Conservation (phyloP, 2,329 filamentous ascomycete species). For the Fusarium equiseti region DNA sequence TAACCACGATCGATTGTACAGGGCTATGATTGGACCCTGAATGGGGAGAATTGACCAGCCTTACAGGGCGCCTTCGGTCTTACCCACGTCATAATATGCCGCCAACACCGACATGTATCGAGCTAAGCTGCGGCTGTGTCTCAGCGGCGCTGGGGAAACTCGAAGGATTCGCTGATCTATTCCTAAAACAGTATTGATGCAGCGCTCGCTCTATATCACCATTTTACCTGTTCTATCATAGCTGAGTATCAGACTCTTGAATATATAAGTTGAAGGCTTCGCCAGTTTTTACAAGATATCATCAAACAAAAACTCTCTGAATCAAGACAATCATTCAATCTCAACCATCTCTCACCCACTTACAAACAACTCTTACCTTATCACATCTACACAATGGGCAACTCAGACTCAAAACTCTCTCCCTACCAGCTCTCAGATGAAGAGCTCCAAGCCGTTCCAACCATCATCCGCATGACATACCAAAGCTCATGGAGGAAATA, state of each 20-base stretch:
- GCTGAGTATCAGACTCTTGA: not conserved
- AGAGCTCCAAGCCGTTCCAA: slow-evolving; percentile 9
- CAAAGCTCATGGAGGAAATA: slow-evolving; percentile 26
- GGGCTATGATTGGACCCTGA: not conserved
- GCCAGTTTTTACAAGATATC: not conserved
- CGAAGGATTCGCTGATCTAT: not conserved
- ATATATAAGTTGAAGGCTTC: slow-evolving; percentile 14
- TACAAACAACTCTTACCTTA: not conserved
- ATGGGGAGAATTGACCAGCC: slow-evolving; percentile 7
- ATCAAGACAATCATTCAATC: not conserved
- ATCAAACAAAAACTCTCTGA: not conserved
- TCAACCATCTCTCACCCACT: not conserved
- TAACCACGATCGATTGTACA: not conserved
- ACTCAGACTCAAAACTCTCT: slow-evolving; percentile 32
- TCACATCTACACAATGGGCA: slow-evolving; percentile 29
- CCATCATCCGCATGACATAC: slow-evolving; percentile 28
- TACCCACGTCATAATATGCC: slow-evolving; percentile 7
- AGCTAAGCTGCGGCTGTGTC: slow-evolving; percentile 12
- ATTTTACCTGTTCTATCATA: not conserved
- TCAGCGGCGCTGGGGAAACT: slow-evolving; percentile 7
- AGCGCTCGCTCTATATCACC: slow-evolving; percentile 12
- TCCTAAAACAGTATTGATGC: slow-evolving; percentile 7
- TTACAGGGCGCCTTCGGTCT: slow-evolving; percentile 4
- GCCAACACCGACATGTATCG: slow-evolving; percentile 1
- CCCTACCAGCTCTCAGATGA: slow-evolving; percentile 17